These are phyloP conservation scores for Ophiorrhiza pumila DNA, from an alignment of 257 asterid species.

Conservation along the genomic window DNA sequence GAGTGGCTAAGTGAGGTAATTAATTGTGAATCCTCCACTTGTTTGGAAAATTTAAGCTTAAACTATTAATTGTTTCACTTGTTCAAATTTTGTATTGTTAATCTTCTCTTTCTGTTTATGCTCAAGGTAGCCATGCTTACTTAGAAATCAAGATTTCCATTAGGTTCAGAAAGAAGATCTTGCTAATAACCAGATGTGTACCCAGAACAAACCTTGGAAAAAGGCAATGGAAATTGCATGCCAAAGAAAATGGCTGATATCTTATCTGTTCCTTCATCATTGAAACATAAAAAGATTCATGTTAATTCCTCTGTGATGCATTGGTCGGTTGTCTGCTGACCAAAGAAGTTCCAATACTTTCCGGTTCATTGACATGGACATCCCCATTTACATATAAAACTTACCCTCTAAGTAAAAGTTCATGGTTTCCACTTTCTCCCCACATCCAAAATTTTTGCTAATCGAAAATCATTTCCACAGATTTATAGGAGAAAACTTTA, in stretches of 20 bases:
- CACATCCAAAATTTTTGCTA: neutral
- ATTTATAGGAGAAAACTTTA: neutral
- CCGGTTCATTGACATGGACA: neutral
- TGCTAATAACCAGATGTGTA: neutral
- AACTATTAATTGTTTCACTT: neutral
- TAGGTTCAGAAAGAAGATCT: neutral
- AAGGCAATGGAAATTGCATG: neutral
- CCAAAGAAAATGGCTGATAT: neutral
- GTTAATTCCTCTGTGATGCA: neutral
- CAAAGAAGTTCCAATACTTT: neutral
- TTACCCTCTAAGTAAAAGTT: neutral
- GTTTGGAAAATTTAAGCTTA: slow-evolving; percentile 2
- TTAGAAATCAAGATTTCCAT: neutral
- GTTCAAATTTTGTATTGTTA: neutral
- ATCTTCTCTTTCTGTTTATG: neutral
- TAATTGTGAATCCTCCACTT: slow-evolving; percentile 13
- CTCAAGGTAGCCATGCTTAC: neutral
- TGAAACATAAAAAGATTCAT: neutral
- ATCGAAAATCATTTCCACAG: neutral
- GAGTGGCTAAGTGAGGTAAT: slow-evolving; percentile 78
- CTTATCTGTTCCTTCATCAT: neutral
- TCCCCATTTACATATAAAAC: neutral
- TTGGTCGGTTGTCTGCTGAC: slow-evolving; percentile 1
- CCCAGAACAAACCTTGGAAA: neutral
- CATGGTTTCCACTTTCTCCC: neutral